These are phyloP conservation scores for Primulina tabacum DNA, from an alignment of 257 asterid genomes.

Conservation along the genomic window DNA sequence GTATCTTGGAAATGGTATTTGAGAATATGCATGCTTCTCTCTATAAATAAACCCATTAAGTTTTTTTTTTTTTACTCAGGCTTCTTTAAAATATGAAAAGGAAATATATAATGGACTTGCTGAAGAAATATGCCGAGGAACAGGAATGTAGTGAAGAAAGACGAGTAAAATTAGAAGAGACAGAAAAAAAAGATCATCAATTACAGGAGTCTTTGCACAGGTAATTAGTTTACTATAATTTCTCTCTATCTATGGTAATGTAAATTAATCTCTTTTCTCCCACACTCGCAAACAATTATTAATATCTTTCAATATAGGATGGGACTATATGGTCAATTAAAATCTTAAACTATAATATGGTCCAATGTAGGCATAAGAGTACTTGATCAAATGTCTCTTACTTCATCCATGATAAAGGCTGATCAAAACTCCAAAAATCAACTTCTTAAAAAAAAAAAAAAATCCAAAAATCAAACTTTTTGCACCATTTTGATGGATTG, in stretches of 20 bases:
- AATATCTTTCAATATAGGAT: too few relatives aligned
- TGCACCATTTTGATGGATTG: too few relatives aligned
- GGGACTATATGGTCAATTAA: too few relatives aligned
- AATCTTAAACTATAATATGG: too few relatives aligned
- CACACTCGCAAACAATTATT: too few relatives aligned
- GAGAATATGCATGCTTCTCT: too few relatives aligned
- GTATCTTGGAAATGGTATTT: too few relatives aligned
- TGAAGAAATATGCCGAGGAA: constrained; percentile 55
- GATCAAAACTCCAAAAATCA: background rate
- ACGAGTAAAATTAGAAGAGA: constrained; percentile 67
- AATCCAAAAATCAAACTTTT: background rate
- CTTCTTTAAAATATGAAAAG: constrained; percentile 53
- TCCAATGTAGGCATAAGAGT: background rate
- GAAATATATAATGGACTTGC: constrained; percentile 58
- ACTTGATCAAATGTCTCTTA: background rate
- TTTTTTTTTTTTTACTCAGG: constrained; percentile 39
- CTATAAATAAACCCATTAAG: constrained; percentile 1
- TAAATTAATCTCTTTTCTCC: too few relatives aligned
- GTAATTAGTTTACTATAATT: constrained; percentile 34
- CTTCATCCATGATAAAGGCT: background rate
- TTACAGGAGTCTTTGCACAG: constrained; percentile 80
- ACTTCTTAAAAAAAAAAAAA: too few relatives aligned
- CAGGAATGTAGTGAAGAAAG: constrained; percentile 60
- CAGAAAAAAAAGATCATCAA: constrained; percentile 65
- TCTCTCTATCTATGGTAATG: background rate